Conservation (phyloP, 148 eudicot species). For the Oxyria digyna region DNA sequence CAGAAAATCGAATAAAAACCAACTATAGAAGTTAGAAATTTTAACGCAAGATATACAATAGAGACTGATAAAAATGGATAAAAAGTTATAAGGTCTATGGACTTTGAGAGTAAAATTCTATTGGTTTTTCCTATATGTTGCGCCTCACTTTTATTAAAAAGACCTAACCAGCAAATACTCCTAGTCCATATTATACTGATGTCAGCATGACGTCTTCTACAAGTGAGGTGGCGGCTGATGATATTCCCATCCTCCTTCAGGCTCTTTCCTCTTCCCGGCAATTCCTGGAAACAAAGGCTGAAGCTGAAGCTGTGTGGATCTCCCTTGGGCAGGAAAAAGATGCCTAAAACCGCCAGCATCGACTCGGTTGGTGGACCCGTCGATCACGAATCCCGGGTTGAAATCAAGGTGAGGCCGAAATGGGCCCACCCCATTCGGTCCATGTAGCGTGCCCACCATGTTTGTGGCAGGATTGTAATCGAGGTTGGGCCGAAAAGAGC, state of each 20-base stretch:
- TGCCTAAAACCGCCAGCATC: slow-evolving; percentile 33
- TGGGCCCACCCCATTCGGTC: slow-evolving; percentile 34
- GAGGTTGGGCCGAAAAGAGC: slow-evolving; percentile 36
- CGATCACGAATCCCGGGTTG: slow-evolving; percentile 41
- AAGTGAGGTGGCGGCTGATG: slow-evolving; percentile 65
- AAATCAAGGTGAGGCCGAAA: slow-evolving; percentile 41
- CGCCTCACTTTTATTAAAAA: background rate
- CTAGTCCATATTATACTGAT: background rate
- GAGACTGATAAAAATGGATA: background rate
- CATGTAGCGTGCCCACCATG: slow-evolving; percentile 31
- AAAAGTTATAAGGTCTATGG: background rate
- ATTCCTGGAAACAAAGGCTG: slow-evolving; percentile 23
- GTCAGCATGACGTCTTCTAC: slow-evolving; percentile 17
- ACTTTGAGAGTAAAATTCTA: slow-evolving; percentile 1
- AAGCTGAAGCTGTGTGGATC: slow-evolving; percentile 39
- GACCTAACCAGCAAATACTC: slow-evolving; percentile 1
- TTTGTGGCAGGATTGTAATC: slow-evolving; percentile 49
- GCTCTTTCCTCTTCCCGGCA: slow-evolving; percentile 70
- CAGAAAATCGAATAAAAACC: background rate
- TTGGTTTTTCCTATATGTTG: slow-evolving; percentile 1
- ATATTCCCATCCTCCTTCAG: slow-evolving; percentile 60
- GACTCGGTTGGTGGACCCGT: slow-evolving; percentile 33
- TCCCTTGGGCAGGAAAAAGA: slow-evolving; percentile 26
- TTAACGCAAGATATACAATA: slow-evolving; percentile 4
- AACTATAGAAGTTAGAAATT: slow-evolving; percentile 1